Percentiles rank a stretch among this genome's conserved stretches.
These are phyloP conservation scores for Raphanus hybrid DNA, from an alignment of 441 rosid species.

Conservation along the genomic window DNA sequence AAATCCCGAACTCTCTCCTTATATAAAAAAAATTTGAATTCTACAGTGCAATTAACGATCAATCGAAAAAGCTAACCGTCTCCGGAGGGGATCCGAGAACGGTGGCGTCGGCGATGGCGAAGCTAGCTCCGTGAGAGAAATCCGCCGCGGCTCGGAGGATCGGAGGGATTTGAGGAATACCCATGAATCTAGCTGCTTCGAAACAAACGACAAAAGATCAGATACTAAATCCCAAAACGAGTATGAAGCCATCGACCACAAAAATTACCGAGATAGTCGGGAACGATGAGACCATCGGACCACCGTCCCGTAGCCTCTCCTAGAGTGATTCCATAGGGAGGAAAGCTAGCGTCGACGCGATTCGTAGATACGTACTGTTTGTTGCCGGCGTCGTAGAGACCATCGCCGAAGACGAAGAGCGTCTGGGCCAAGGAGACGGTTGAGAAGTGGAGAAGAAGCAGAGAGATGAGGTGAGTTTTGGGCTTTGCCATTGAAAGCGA, in stretches of 20 bases:
- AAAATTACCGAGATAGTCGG: conserved; percentile 50
- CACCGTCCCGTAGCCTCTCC: conserved; percentile 49
- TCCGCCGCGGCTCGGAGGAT: conserved; percentile 22
- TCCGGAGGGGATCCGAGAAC: conserved; percentile 35
- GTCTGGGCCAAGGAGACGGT: conserved; percentile 15
- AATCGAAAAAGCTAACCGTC: conserved; percentile 27
- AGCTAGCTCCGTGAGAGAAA: conserved; percentile 44
- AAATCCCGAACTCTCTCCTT: neutral
- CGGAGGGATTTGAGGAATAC: conserved; percentile 30
- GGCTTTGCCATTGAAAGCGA: conserved; percentile 21
- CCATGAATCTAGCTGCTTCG: conserved; percentile 33
- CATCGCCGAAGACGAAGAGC: conserved; percentile 51
- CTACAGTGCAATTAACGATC: neutral
- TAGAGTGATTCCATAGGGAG: conserved; percentile 49
- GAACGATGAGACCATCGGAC: conserved; percentile 50
- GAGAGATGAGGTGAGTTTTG: conserved; percentile 14
- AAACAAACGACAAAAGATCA: neutral
- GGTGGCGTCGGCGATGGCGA: conserved; percentile 43
- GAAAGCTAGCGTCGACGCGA: conserved; percentile 27
- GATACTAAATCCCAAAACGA: neutral
- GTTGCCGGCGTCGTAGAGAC: conserved; percentile 44
- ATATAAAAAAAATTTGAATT: neutral
- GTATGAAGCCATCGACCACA: neutral
- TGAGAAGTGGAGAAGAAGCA: conserved; percentile 24
- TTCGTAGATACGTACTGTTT: conserved; percentile 44